Evolutionary conservation across 768 basidiomycete genomes (phyloP).

Genomic region (Suillus discolor): DNA sequence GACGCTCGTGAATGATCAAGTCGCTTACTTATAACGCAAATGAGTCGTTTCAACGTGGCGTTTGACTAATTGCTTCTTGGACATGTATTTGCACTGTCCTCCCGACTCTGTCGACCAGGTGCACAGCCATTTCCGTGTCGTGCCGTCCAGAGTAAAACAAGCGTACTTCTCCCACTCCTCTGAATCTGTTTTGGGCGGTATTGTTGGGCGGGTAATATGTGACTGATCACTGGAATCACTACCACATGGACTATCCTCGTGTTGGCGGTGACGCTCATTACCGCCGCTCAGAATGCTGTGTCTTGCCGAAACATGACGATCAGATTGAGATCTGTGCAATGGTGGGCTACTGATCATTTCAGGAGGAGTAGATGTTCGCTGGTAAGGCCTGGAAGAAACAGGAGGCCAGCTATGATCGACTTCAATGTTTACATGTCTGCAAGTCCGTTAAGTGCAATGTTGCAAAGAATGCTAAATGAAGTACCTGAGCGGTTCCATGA

Average conservation of each 20-base stretch:
- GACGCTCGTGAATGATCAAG: background rate
- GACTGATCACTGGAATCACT: slow-evolving; percentile 35
- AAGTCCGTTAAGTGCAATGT: slow-evolving; percentile 14
- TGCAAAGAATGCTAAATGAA: slow-evolving; percentile 10
- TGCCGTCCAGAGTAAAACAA: slow-evolving; percentile 36
- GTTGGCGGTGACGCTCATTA: slow-evolving; percentile 11
- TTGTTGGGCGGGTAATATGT: slow-evolving; percentile 16
- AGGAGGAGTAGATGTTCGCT: slow-evolving; percentile 12
- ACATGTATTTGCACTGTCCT: slow-evolving; percentile 43
- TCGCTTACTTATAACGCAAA: slow-evolving; percentile 56
- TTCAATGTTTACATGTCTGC: slow-evolving; percentile 25
- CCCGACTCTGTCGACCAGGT: slow-evolving; percentile 40
- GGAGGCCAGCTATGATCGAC: slow-evolving; percentile 20
- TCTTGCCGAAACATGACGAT: slow-evolving; percentile 2
- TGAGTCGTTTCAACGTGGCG: slow-evolving; percentile 68
- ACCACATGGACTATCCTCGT: slow-evolving; percentile 31
- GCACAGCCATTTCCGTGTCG: slow-evolving; percentile 42
- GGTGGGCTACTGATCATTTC: slow-evolving; percentile 11
- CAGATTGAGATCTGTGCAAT: slow-evolving; percentile 14
- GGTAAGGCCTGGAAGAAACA: slow-evolving; percentile 16
- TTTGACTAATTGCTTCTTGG: slow-evolving; percentile 69
- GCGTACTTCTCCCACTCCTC: slow-evolving; percentile 39
- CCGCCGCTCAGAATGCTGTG: background rate
- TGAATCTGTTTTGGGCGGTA: slow-evolving; percentile 28
- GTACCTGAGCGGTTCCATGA: slow-evolving; percentile 33